Evolutionary conservation across 441 rosid species (phyloP).

Genomic region (Metrosideros polymorpha): DNA sequence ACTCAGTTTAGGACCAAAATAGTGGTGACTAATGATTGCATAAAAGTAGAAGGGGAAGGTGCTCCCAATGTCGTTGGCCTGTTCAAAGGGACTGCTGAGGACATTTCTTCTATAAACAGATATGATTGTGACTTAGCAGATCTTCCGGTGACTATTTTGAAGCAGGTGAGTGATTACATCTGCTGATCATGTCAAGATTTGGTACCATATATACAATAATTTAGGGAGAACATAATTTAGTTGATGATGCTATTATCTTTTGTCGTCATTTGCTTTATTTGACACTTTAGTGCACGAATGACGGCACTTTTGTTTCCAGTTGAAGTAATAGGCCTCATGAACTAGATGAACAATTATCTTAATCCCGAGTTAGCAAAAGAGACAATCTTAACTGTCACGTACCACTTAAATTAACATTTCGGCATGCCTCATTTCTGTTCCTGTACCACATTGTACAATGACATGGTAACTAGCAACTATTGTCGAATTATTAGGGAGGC

Average conservation of each 20-base stretch:
- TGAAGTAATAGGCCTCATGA: neutral
- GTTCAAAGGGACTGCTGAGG: slow-evolving; percentile 60
- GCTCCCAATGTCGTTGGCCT: slow-evolving; percentile 76
- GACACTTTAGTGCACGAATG: neutral
- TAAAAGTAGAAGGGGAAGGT: slow-evolving; percentile 82
- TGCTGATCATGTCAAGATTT: neutral
- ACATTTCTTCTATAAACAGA: slow-evolving; percentile 57
- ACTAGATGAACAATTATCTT: neutral
- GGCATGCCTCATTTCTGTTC: neutral
- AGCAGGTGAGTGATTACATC: slow-evolving; percentile 50
- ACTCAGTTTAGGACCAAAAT: slow-evolving; percentile 80
- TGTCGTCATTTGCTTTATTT: neutral
- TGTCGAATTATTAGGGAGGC: neutral
- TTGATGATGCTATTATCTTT: neutral
- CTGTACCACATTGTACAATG: neutral
- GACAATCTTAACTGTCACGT: neutral
- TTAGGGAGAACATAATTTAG: neutral
- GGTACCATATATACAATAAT: neutral
- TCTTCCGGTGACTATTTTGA: slow-evolving; percentile 68
- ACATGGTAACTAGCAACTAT: neutral
- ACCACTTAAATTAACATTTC: neutral
- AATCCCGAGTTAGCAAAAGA: neutral
- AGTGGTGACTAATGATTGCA: slow-evolving; percentile 62
- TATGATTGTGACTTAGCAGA: slow-evolving; percentile 73
- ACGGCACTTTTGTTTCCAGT: neutral